Evolutionary conservation across 2,329 filamentous ascomycete species (phyloP), one percentile per base, ranked within the genome.

Genomic region (Cladosporium halotolerans): DNA sequence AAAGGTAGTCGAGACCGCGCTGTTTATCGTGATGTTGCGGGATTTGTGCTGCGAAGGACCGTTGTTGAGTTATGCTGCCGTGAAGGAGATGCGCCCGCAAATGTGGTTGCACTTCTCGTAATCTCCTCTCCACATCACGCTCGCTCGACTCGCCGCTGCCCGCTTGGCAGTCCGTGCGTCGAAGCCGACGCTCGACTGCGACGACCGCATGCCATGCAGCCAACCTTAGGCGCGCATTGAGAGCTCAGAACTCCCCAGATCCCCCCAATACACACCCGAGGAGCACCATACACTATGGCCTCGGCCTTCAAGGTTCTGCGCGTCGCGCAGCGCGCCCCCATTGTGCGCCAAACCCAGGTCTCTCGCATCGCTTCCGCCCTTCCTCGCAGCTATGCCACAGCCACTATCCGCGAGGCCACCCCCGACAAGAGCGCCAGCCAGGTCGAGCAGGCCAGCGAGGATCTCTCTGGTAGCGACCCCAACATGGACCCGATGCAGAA

Each of bases 401-500:
- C 54, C 14, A 50, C 53, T 47, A 44, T 46, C 28, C 47, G 55
- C 49, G 53, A 57, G 34, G 55, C 62, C 39, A 60, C 56, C 38
- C 59, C 63, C 52, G 54, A 57, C 44, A 65, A 66, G 59, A 50
- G 55, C 34, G 57, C 56, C 18, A 52, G 55, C 23, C 52, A 63
- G 41, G 62, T 55, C 28, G 62, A 68, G 56, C 58, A 64, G 54
- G 65, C 52, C 8, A 55, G 56, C 11, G 65, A 63, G 49, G 61
- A 66, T 54, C 44, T 65, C 32, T 53, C 56, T 34, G 54, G 42
- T 42, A 52, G 55, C 39, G 64, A 68, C 52, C 61, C 60, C 11
- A 65, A 65, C 54, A 66, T 67, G 63, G 10, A 39, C 14, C 45
- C 45, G 7, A 39, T 23, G n/a, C 69, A 91, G 87, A 95, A 91